These are phyloP conservation scores for Coccomyxa subellipsoidea DNA, from an alignment of 163 green algal genomes.

Conservation along the genomic window DNA sequence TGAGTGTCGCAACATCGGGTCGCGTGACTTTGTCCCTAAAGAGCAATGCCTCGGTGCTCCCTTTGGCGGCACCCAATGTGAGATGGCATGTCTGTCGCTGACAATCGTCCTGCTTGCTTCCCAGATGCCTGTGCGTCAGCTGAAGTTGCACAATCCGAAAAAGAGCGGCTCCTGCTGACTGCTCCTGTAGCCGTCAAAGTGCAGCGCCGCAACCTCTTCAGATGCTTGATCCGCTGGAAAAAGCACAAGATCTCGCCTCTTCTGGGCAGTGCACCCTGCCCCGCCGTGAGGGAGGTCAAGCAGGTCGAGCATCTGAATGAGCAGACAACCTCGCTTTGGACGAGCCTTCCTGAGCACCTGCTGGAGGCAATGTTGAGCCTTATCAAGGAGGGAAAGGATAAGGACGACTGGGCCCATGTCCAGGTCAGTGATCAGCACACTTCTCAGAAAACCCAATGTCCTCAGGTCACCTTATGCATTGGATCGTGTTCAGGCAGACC, in stretches of 20 bases:
- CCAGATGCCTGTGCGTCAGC: neutral
- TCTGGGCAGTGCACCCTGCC: neutral
- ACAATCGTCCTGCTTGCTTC: neutral
- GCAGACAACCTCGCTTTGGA: conserved; percentile 9
- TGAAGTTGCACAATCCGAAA: neutral
- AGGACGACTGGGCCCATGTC: neutral
- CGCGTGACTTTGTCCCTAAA: neutral
- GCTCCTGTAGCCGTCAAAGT: neutral
- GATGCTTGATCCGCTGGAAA: neutral
- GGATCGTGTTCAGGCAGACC: too few species aligned
- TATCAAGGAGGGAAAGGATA: conserved; percentile 5
- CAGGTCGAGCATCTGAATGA: neutral
- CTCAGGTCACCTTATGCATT: too few species aligned
- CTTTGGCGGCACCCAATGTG: neutral
- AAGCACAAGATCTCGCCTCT: neutral
- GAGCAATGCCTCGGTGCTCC: neutral
- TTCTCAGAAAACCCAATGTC: neutral
- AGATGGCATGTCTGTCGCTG: neutral
- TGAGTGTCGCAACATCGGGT: neutral
- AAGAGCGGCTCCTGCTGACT: neutral
- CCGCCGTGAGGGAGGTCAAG: neutral
- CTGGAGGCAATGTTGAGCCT: conserved; percentile 17
- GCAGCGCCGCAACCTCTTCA: neutral
- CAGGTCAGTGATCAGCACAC: neutral
- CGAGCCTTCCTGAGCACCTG: conserved; percentile 19